phyloP scores from a whole-genome alignment of 345 rosid genomes.

The Syzygium jambos region DNA sequence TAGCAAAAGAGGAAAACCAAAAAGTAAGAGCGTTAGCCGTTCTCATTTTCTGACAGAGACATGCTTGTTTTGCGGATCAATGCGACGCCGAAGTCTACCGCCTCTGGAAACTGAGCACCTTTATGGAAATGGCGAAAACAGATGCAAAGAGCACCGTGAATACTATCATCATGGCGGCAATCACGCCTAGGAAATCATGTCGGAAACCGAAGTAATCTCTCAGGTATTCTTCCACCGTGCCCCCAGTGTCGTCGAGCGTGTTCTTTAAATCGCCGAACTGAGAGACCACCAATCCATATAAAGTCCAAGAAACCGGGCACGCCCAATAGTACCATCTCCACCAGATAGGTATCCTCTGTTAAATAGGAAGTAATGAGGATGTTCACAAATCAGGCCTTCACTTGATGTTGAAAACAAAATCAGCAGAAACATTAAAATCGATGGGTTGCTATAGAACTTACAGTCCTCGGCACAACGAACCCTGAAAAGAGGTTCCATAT shows the following conservation, averaged over 20 bases:
- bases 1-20: too few species aligned
- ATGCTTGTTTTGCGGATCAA: neutral
- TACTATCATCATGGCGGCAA: slow-evolving; percentile 17
- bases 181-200: slow-evolving; percentile 22
- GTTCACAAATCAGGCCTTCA: neutral
- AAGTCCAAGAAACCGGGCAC: slow-evolving; percentile 27
- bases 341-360: slow-evolving; percentile 35
- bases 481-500: slow-evolving; percentile 41
- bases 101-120: slow-evolving; percentile 21
- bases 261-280: slow-evolving; percentile 19
- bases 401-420: neutral
- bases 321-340: slow-evolving; percentile 44
- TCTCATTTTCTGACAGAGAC: neutral
- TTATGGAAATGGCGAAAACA: slow-evolving; percentile 13
- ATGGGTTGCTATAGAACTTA: neutral
- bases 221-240: slow-evolving; percentile 9
- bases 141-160: slow-evolving; percentile 12
- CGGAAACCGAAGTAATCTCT: slow-evolving; percentile 9
- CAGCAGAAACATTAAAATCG: neutral
- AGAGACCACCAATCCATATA: slow-evolving; percentile 29
- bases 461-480: slow-evolving; percentile 26
- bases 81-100: neutral
- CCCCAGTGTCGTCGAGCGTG: neutral
- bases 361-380: neutral
- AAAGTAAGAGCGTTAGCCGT: too few species aligned